phyloP scores from a whole-genome alignment of 352 stramenopile genomes.

The Pythium vanterpoolii region DNA sequence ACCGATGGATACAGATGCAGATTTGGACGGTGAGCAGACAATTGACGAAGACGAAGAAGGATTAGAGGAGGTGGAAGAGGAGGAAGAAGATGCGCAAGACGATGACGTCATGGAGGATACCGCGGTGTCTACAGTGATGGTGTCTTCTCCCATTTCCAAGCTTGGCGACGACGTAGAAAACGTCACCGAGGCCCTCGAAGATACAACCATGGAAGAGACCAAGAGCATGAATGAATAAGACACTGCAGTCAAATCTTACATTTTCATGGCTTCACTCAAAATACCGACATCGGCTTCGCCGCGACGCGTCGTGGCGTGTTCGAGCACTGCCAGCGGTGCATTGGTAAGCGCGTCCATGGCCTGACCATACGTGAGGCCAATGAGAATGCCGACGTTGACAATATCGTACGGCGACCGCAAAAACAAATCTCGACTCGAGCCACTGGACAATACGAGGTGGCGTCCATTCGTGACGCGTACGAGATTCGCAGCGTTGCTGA shows the following conservation, averaged over 20 bases:
- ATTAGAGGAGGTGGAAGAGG: conserved; percentile 1
- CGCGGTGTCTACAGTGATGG: not conserved
- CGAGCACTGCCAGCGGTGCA: conserved; percentile 49
- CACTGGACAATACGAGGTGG: conserved; percentile 72
- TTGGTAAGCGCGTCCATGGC: conserved; percentile 64
- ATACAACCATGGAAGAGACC: conserved; percentile 27
- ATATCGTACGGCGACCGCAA: conserved; percentile 81
- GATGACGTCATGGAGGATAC: conserved; percentile 12
- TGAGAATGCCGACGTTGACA: conserved; percentile 71
- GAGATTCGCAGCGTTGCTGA: conserved; percentile 79
- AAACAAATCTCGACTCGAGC: conserved; percentile 68
- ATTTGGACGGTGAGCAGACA: conserved; percentile 25
- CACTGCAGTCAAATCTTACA: not conserved
- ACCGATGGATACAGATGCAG: conserved; percentile 20
- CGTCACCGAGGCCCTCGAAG: not conserved
- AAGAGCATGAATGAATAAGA: conserved; percentile 15
- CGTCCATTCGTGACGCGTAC: conserved; percentile 66
- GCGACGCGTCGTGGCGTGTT: conserved; percentile 54
- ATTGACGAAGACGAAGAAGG: conserved; percentile 38
- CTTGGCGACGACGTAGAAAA: not conserved
- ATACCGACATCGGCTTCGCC: conserved; percentile 46
- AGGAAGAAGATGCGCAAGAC: not conserved
- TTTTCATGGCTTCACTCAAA: conserved; percentile 42
- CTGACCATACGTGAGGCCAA: conserved; percentile 68
- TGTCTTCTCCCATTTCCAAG: not conserved